Conservation (phyloP, 2,329 filamentous ascomycete genomes). For the Arthrinium puccinioides region DNA sequence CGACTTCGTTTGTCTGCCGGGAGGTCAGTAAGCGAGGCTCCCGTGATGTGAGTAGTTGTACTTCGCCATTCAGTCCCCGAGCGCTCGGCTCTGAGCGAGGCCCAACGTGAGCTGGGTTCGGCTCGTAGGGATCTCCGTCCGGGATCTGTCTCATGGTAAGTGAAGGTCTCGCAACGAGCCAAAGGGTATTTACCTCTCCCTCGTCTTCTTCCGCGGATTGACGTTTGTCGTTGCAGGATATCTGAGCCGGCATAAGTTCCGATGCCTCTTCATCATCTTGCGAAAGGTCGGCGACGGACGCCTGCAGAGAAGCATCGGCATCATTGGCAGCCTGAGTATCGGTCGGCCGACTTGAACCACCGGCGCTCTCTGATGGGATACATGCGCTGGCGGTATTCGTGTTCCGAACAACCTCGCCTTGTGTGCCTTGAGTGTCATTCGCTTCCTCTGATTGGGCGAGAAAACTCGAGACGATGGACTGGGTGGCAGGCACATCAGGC, state of each 20-base stretch:
- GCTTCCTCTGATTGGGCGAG: too few species aligned
- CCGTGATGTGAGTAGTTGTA: slow-evolving; percentile 20
- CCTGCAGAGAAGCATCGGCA: slow-evolving; percentile 5
- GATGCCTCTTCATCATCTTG: slow-evolving; percentile 3
- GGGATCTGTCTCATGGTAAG: slow-evolving; percentile 10
- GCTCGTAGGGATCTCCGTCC: slow-evolving; percentile 15
- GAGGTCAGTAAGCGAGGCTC: slow-evolving; percentile 22
- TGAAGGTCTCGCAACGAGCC: slow-evolving; percentile 2
- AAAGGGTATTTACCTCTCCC: slow-evolving; percentile 12
- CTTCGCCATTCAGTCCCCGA: slow-evolving; percentile 17
- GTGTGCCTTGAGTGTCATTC: too few species aligned
- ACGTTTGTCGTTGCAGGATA: slow-evolving; percentile 10
- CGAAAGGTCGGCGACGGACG: slow-evolving; percentile 3
- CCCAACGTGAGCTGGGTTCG: slow-evolving; percentile 9
- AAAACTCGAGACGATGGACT: too few species aligned
- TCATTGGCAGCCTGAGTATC: slow-evolving; percentile 1
- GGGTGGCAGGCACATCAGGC: neutral
- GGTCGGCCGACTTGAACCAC: neutral
- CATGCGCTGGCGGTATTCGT: too few species aligned
- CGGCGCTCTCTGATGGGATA: neutral
- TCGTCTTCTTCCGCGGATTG: slow-evolving; percentile 7
- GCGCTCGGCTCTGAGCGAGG: slow-evolving; percentile 3
- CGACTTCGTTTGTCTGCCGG: slow-evolving; percentile 15
- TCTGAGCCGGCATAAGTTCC: slow-evolving; percentile 7
- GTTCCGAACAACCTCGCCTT: too few species aligned